Conservation (phyloP, 352 stramenopile genomes). For the Globisporangium splendens region DNA sequence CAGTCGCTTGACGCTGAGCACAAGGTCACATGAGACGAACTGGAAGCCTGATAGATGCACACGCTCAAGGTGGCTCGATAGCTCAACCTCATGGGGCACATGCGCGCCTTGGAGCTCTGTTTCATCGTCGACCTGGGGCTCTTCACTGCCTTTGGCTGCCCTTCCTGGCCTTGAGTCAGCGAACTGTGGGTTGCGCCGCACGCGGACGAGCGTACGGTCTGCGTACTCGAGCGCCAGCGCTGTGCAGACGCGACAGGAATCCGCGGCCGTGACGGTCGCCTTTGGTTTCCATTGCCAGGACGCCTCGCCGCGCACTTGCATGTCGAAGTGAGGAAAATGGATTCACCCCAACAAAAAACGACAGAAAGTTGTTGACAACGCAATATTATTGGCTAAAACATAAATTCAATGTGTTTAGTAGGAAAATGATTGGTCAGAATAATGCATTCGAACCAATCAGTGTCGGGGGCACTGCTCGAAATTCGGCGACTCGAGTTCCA, state of each 20-base stretch:
- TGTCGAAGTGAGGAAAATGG: neutral
- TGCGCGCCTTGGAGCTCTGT: neutral
- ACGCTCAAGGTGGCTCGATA: constrained; percentile 43
- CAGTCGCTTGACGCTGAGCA: constrained; percentile 66
- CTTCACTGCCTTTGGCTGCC: neutral
- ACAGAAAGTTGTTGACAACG: neutral
- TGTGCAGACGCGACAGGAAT: constrained; percentile 29
- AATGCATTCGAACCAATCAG: constrained; percentile 2
- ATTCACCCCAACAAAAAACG: neutral
- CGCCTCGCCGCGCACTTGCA: constrained; percentile 34
- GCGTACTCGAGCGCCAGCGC: constrained; percentile 47
- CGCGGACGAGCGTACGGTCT: constrained; percentile 44
- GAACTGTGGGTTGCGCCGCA: constrained; percentile 15
- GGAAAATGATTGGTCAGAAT: neutral
- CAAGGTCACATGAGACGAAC: constrained; percentile 20
- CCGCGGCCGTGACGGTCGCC: constrained; percentile 33
- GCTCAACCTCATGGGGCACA: constrained; percentile 32
- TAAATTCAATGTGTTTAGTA: neutral
- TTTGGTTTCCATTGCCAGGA: constrained; percentile 47
- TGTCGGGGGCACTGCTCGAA: neutral
- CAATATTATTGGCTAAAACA: neutral
- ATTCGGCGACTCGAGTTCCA: neutral
- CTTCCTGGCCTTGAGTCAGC: too few species aligned
- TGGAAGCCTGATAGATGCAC: constrained; percentile 19
- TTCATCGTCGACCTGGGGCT: constrained; percentile 22